phyloP scores from a whole-genome alignment of 2,329 filamentous ascomycete genomes.

The Thielaviopsis populi region DNA sequence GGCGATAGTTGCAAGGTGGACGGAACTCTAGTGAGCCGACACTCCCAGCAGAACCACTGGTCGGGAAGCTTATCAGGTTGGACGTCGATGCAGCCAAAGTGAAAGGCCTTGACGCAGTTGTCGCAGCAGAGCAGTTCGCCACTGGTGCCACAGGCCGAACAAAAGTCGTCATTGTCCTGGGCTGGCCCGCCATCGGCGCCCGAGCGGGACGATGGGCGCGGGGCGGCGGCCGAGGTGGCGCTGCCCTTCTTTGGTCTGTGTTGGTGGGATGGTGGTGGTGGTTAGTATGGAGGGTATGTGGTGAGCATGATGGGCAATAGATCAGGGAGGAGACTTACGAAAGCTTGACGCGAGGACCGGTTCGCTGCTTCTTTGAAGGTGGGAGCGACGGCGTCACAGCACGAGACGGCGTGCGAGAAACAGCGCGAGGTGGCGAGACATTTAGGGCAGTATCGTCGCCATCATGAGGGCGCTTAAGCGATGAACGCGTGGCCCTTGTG shows the following conservation, averaged over 20 bases:
- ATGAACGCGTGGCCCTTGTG: conserved; percentile 22
- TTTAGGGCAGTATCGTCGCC: conserved; percentile 33
- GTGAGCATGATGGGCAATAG: conserved; percentile 15
- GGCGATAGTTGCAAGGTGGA: conserved; percentile 12
- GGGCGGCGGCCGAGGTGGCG: conserved; percentile 52
- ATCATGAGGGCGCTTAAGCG: conserved; percentile 39
- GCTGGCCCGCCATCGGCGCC: conserved; percentile 21
- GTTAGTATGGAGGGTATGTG: conserved; percentile 2
- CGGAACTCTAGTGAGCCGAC: conserved; percentile 31
- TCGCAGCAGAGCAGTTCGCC: conserved; percentile 89
- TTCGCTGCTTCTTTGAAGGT: conserved; percentile 44
- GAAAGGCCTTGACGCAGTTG: conserved; percentile 77
- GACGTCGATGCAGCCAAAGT: conserved; percentile 75
- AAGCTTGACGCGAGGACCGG: conserved; percentile 49
- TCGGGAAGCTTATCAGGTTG: conserved; percentile 51
- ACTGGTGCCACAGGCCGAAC: conserved; percentile 67
- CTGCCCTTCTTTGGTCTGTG: conserved; percentile 61
- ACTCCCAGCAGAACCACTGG: conserved; percentile 76
- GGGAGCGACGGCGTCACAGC: conserved; percentile 43
- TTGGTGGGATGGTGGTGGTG: background rate
- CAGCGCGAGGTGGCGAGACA: conserved; percentile 36
- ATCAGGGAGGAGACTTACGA: conserved; percentile 42
- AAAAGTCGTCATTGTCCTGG: conserved; percentile 78
- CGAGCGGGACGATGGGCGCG: conserved; percentile 39
- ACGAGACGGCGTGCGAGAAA: conserved; percentile 38